These are phyloP conservation scores for Collybia mongolica DNA, from an alignment of 768 basidiomycete genomes.

Conservation along the genomic window DNA sequence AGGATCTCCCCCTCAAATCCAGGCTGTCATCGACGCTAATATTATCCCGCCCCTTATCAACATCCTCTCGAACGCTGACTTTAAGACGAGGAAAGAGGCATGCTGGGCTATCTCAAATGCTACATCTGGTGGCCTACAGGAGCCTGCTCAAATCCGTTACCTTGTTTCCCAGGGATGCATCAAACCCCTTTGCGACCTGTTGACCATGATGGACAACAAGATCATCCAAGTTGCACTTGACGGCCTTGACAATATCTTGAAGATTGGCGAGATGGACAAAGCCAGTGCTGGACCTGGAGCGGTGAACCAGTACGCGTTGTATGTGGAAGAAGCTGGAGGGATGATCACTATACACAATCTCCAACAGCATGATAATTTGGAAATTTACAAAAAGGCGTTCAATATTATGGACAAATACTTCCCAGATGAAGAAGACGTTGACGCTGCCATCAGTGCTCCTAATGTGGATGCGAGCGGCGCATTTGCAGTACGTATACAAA, in stretches of 20 bases:
- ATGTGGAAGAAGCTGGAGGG: constrained; percentile 96
- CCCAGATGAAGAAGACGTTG: constrained; percentile 95
- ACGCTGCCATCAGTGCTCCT: constrained; percentile 77
- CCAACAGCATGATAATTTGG: constrained; percentile 98
- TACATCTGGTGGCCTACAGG: constrained; percentile 95
- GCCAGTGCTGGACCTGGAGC: constrained; percentile 76
- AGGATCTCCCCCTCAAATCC: constrained; percentile 95
- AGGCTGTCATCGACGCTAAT: constrained; percentile 96
- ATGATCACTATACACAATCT: constrained; percentile 99
- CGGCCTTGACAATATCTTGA: constrained; percentile 96
- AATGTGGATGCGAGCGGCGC: constrained; percentile 71
- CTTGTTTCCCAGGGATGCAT: constrained; percentile 98
- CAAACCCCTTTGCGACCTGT: constrained; percentile 95
- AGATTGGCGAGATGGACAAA: constrained; percentile 96
- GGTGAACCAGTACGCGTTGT: constrained; percentile 90
- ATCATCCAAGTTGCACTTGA: constrained; percentile 98
- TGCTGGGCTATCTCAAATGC: constrained; percentile 99
- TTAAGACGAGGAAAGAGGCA: constrained; percentile 99
- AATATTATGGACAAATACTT: constrained; percentile 98
- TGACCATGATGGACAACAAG: constrained; percentile 99
- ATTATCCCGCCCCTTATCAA: constrained; percentile 98
- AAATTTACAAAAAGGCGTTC: constrained; percentile 99
- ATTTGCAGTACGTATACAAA: constrained; percentile 57
- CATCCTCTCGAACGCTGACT: constrained; percentile 95
- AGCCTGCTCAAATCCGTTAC: constrained; percentile 96